phyloP scores from a whole-genome alignment of 1,284 basidiomycete genomes.

The Pyrrhoderma noxium region DNA sequence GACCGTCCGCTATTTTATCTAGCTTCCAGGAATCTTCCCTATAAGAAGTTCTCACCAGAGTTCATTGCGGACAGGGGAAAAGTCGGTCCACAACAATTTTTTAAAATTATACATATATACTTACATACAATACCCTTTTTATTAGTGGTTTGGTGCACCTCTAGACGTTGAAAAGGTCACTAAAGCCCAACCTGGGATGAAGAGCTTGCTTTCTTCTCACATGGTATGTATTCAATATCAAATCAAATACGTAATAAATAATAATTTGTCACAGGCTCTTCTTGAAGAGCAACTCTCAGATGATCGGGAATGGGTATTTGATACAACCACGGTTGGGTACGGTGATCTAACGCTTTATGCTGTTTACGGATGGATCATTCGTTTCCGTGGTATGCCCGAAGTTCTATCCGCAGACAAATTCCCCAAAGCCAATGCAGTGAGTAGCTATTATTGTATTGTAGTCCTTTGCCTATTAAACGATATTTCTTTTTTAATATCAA shows the following conservation, averaged over 20 bases:
- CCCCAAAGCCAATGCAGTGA: constrained; percentile 36
- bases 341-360: constrained; percentile 47
- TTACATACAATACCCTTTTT: background rate
- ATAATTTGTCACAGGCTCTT: constrained; percentile 29
- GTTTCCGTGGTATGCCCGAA: constrained; percentile 29
- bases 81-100: constrained; percentile 25
- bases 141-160: constrained; percentile 24
- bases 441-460: constrained; percentile 1
- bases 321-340: constrained; percentile 42
- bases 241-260: constrained; percentile 8
- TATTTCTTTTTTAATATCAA: constrained; percentile 7
- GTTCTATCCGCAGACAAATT: constrained; percentile 35
- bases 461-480: background rate
- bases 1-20: constrained; percentile 39
- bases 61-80: constrained; percentile 43
- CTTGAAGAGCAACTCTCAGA: constrained; percentile 48
- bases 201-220: constrained; percentile 35
- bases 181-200: constrained; percentile 26
- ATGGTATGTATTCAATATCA: constrained; percentile 27
- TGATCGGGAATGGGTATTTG: constrained; percentile 51
- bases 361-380: constrained; percentile 37
- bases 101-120: background rate
- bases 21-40: constrained; percentile 35
- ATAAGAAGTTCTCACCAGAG: constrained; percentile 38
- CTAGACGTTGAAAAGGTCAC: constrained; percentile 32